Evolutionary conservation across 768 basidiomycete species (phyloP), one percentile per base, ranked within the genome.

Genomic region (Daedaleopsis nitida): DNA sequence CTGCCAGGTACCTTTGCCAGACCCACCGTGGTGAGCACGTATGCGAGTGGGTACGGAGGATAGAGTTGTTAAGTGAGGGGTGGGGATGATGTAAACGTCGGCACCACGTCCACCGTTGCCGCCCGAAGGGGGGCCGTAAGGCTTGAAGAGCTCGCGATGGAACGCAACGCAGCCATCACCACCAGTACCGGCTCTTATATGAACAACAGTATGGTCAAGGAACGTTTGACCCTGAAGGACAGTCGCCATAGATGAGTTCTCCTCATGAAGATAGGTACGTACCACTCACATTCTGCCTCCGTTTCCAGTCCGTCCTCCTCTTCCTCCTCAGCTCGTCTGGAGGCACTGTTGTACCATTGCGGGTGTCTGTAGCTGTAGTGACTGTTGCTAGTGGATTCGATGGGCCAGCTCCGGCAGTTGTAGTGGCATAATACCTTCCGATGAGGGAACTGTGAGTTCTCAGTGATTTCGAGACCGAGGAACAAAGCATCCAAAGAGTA

Each of bases 121-220:
- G 0, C 96, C 96, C 11, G 94, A 96, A 0, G 96, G 94, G 0
- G 95, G 94, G 0, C 94, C 93, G 62, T 86, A 83, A 1, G 89
- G 84, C 58, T 85, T 85, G 74, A 83, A 94, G 70, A 93, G 92
- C 76, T 96, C 94, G 59, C 93, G 86, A 69, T 95, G 90, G 68
- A 98, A 97, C 6, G 96, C 95, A 23, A 90, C 92, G 64, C 94
- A 92, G 23, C 96, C 96, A 58, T 93, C 80, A 0, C 96, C 96
- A 19, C 96, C 96, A 68, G 83, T 86, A 90, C 93, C 93, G 67
- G 81, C 92, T 59, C 89, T 83, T 21, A 94, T 78, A 50, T 86
- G 88, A n/a, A 95, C 80, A 47, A 94, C 78, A 55, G 91, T 78
- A 72, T 92, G 84, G 76, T 96, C 94, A 3, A 95, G 79, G 68